phyloP scores from a whole-genome alignment of 164 flowering plant genomes.

The Tetracentron sinense region DNA sequence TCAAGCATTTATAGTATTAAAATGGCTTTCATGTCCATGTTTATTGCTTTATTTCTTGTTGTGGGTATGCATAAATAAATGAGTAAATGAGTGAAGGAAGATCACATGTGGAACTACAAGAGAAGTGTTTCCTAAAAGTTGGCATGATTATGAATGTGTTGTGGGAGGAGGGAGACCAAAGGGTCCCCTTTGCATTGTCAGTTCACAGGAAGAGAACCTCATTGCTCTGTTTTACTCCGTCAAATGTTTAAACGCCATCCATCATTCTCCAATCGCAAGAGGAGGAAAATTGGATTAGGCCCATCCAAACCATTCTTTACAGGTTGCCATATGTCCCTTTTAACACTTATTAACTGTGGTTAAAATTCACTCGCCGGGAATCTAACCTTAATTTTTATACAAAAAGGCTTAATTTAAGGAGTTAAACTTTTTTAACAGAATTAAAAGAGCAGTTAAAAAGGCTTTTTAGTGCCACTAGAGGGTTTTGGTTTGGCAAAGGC shows the following conservation, averaged over 20 bases:
- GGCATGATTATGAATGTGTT: conserved; percentile 34
- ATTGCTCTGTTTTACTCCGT: conserved; percentile 28
- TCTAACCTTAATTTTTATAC: too few relatives aligned
- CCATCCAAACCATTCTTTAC: too few relatives aligned
- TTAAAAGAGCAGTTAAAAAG: too few relatives aligned
- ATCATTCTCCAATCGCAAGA: conserved; percentile 39
- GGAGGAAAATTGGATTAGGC: too few relatives aligned
- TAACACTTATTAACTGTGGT: too few relatives aligned
- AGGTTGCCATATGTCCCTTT: too few relatives aligned
- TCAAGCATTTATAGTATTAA: conserved; percentile 11
- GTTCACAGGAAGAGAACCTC: conserved; percentile 56
- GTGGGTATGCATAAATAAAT: conserved; percentile 12
- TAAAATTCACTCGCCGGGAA: too few relatives aligned
- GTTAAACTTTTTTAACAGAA: too few relatives aligned
- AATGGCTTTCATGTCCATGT: conserved; percentile 10
- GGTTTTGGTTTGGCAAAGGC: too few relatives aligned
- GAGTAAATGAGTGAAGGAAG: conserved; percentile 8
- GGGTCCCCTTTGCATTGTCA: too few relatives aligned
- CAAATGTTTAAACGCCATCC: conserved; percentile 31
- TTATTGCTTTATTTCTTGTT: background rate
- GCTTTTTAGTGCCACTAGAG: too few relatives aligned
- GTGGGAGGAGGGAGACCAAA: conserved; percentile 34
- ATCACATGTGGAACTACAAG: conserved; percentile 23
- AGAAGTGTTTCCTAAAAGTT: conserved; percentile 21
- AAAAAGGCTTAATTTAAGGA: too few relatives aligned